phyloP scores from a whole-genome alignment of 2,329 filamentous ascomycete genomes.

The Acrocalymma vagum region DNA sequence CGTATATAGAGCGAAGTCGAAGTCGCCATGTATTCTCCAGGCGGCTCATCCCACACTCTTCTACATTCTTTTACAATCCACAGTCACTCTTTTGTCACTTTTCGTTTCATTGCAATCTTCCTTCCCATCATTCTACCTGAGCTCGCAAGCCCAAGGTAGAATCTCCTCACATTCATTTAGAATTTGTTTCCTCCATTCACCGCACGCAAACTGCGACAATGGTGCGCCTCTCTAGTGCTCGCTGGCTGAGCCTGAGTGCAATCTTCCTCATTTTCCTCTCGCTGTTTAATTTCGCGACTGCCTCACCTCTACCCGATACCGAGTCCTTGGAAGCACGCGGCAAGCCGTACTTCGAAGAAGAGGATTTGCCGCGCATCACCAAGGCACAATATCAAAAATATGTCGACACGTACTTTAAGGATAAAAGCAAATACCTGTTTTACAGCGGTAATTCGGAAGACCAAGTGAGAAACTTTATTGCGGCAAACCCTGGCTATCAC shows the following conservation, averaged over 20 bases:
- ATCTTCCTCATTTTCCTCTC: constrained; percentile 9
- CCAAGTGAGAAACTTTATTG: constrained; percentile 2
- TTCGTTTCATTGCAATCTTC: background rate
- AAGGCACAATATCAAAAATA: constrained; percentile 3
- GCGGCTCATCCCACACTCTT: background rate
- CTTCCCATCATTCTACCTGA: constrained; percentile 7
- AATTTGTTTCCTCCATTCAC: too few relatives aligned
- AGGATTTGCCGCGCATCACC: constrained; percentile 1
- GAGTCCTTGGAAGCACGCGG: constrained; percentile 4
- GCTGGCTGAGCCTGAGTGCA: constrained; percentile 8
- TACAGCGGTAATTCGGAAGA: constrained; percentile 6
- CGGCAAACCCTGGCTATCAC: constrained; percentile 6
- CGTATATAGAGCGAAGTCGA: constrained; percentile 1
- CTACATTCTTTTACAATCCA: constrained; percentile 3
- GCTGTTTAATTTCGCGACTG: constrained; percentile 7
- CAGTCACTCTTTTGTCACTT: background rate
- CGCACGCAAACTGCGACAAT: constrained; percentile 7
- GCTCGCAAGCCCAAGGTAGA: constrained; percentile 6
- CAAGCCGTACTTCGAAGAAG: too few relatives aligned
- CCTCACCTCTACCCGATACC: constrained; percentile 10
- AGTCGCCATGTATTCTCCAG: constrained; percentile 1
- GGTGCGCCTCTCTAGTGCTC: constrained; percentile 2
- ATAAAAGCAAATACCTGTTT: constrained; percentile 4
- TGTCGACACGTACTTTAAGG: constrained; percentile 3
- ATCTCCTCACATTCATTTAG: constrained; percentile 4